phyloP scores from a whole-genome alignment of 179 eudicot genomes.

The Monotropa hypopitys region DNA sequence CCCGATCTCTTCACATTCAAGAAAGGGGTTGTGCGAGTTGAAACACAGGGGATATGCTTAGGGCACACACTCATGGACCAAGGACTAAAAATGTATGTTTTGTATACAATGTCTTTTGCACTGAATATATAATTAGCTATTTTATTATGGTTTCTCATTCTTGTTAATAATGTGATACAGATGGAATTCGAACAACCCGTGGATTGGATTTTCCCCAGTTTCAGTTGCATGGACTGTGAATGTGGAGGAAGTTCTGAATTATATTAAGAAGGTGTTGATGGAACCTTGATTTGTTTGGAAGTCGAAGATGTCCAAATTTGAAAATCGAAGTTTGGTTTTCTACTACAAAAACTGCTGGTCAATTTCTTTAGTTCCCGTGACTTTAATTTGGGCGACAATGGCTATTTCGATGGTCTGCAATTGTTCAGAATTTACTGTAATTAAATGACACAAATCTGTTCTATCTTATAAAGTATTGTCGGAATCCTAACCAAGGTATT shows the following conservation, averaged over 20 bases:
- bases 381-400: not conserved
- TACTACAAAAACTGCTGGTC: not conserved
- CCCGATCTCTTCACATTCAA: conserved; percentile 85
- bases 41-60: conserved; percentile 72
- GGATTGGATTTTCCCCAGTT: conserved; percentile 69
- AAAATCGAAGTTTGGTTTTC: not conserved
- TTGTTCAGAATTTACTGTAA: not conserved
- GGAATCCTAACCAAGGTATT: too few species aligned
- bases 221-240: conserved; percentile 89
- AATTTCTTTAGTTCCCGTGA: not conserved
- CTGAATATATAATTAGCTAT: not conserved
- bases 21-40: conserved; percentile 86
- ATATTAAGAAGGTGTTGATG: conserved; percentile 51
- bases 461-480: too few species aligned
- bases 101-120: not conserved
- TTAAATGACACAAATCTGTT: not conserved
- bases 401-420: not conserved
- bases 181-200: conserved; percentile 80
- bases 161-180: conserved; percentile 21
- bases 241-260: conserved; percentile 46
- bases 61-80: conserved; percentile 89
- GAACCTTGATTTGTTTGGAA: conserved; percentile 27
- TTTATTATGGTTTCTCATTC: not conserved
- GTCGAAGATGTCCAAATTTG: not conserved
- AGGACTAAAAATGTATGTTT: conserved; percentile 67